Conservation (phyloP, 768 basidiomycete species). For the Boletus vinaceobasis region DNA sequence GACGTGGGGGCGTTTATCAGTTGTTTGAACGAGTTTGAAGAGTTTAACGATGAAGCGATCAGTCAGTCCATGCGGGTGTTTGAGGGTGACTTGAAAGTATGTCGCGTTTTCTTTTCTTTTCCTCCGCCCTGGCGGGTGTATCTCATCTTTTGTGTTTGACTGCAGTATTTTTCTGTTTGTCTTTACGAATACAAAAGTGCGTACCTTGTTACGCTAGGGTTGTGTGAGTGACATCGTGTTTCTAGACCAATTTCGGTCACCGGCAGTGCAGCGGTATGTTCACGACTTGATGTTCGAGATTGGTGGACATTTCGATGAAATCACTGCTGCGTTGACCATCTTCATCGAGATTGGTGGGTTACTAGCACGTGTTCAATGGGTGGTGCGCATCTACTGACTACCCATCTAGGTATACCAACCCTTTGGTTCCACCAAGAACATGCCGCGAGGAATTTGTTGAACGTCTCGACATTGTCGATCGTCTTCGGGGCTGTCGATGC, state of each 20-base stretch:
- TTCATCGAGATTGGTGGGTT: slow-evolving; percentile 51
- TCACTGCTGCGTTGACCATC: slow-evolving; percentile 42
- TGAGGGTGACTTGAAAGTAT: slow-evolving; percentile 45
- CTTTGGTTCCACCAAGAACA: slow-evolving; percentile 53
- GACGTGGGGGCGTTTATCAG: slow-evolving; percentile 48
- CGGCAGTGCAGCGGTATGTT: slow-evolving; percentile 50
- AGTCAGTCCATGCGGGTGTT: slow-evolving; percentile 45
- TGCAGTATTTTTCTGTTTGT: slow-evolving; percentile 50
- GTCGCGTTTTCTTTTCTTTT: background rate
- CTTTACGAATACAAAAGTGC: slow-evolving; percentile 44
- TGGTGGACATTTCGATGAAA: slow-evolving; percentile 48
- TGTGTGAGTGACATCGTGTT: background rate
- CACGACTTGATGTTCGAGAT: slow-evolving; percentile 48
- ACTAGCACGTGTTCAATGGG: background rate
- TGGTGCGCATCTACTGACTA: background rate
- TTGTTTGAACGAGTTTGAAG: slow-evolving; percentile 52
- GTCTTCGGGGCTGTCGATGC: slow-evolving; percentile 53
- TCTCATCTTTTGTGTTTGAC: background rate
- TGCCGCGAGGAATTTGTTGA: slow-evolving; percentile 43
- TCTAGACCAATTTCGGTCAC: slow-evolving; percentile 47
- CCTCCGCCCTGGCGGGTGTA: too few relatives aligned
- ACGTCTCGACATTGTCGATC: slow-evolving; percentile 52
- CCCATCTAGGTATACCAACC: slow-evolving; percentile 43
- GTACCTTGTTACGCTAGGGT: background rate
- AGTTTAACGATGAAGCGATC: slow-evolving; percentile 50